A percentile compares a stretch with the other conserved stretches of the same genome.
These are phyloP conservation scores for Penicillium oxalicum DNA, from an alignment of 2,329 filamentous ascomycete genomes.

Conservation along the genomic window DNA sequence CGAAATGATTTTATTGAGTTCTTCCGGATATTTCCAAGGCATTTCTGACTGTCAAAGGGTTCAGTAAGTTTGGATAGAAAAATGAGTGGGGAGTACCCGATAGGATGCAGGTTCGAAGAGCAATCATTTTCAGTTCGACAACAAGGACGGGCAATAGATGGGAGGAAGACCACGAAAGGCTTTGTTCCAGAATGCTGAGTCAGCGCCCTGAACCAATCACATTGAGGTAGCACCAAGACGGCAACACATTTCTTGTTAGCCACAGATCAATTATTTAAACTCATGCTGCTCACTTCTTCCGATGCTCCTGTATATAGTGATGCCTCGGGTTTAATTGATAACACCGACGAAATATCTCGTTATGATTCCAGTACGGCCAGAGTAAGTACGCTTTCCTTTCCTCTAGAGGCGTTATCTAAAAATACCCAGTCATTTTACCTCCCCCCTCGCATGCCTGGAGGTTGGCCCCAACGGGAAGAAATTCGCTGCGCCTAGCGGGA, in stretches of 20 bases:
- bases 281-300: slow-evolving; percentile 2
- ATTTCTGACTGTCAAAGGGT: too few species aligned
- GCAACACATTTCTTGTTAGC: slow-evolving; percentile 1
- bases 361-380: slow-evolving; percentile 5
- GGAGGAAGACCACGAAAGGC: neutral
- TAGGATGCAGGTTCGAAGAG: too few species aligned
- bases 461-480: neutral
- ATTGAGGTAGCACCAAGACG: neutral
- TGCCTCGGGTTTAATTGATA: slow-evolving; percentile 2
- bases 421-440: neutral
- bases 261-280: slow-evolving; percentile 3
- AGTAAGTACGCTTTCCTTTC: slow-evolving; percentile 3
- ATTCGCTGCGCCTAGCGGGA: neutral
- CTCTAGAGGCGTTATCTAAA: slow-evolving; percentile 1
- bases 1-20: too few species aligned
- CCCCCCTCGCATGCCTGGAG: neutral
- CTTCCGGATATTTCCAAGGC: too few species aligned
- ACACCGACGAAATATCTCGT: neutral
- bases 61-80: too few species aligned
- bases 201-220: slow-evolving; percentile 1
- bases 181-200: neutral
- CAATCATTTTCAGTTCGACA: too few species aligned
- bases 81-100: too few species aligned
- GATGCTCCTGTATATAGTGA: slow-evolving; percentile 3
- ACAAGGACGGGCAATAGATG: too few species aligned